Evolutionary conservation across 805 yeast species (phyloP), one percentile per base, ranked within the genome.

Genomic region (Wickerhamia fluorescens): DNA sequence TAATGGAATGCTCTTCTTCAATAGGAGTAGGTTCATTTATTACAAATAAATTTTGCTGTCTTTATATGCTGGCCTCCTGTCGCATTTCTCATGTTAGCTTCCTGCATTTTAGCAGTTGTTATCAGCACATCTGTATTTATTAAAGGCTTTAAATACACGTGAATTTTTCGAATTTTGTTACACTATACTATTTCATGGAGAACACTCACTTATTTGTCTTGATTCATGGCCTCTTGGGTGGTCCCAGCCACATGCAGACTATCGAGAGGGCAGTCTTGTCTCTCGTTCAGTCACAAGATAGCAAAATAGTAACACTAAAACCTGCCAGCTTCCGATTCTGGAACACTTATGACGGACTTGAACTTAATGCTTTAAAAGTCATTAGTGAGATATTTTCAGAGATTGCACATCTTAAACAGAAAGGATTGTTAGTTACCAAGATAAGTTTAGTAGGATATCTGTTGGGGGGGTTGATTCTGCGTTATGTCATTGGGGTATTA

Each of bases 141-240:
- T n/a, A n/a, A n/a, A n/a, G n/a, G n/a, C n/a, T n/a, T n/a, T n/a
- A n/a, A n/a, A n/a, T n/a, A n/a, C n/a, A n/a, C n/a, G n/a, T n/a
- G n/a, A n/a, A n/a, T n/a, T n/a, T n/a, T n/a, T n/a, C n/a, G n/a
- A n/a, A n/a, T n/a, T n/a, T n/a, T n/a, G n/a, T n/a, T n/a, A n/a
- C n/a, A n/a, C n/a, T n/a, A n/a, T n/a, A n/a, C n/a, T n/a, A 8
- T 17, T 13, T 13, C 12, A 20, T 27, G 29, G 24, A 42, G 27
- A 33, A 41, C 4, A 53, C 58, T 14, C 69, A 63, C 37, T 42
- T 63, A 6, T 59, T 62, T 36, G 63, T 63, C 17, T 40, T 63
- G 6, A 44, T 61, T 11, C 69, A 63, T 35, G 69, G 69, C 2
- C 44, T 63, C 10, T 63, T 68, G 69, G 69, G 69, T 4, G 55